phyloP scores from a whole-genome alignment of 2,329 filamentous ascomycete genomes.

The Sclerotinia minor region DNA sequence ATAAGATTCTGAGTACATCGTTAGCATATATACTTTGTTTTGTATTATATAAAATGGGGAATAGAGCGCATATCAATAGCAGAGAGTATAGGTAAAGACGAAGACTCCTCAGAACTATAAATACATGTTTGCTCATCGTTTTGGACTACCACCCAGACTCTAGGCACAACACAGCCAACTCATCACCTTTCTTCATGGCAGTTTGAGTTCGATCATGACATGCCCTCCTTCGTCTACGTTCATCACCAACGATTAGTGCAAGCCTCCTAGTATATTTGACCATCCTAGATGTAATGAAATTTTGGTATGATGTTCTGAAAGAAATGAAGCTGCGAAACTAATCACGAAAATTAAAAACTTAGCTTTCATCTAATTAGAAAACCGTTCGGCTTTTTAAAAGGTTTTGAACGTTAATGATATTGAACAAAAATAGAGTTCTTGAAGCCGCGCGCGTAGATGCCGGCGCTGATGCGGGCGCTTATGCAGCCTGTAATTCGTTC shows the following conservation, averaged over 20 bases:
- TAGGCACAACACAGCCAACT: neutral
- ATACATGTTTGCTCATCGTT: neutral
- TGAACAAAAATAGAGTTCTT: neutral
- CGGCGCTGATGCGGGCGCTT: neutral
- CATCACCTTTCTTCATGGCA: neutral
- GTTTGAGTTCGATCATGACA: neutral
- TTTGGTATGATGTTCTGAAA: too few relatives aligned
- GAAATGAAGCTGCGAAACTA: neutral
- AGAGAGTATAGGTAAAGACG: neutral
- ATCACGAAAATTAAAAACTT: neutral
- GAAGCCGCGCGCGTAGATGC: neutral
- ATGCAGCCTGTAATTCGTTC: neutral
- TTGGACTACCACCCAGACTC: slow-evolving; percentile 1
- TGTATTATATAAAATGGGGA: neutral
- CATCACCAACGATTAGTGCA: neutral
- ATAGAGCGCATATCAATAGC: neutral
- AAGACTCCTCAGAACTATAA: neutral
- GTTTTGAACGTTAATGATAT: neutral
- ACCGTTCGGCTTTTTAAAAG: neutral
- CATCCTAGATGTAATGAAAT: neutral
- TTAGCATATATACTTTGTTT: neutral
- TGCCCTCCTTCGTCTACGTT: neutral
- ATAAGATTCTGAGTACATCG: neutral
- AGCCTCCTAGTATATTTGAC: neutral
- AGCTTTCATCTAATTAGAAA: neutral